A percentile compares a stretch with the other conserved stretches of the same genome.
Conservation (phyloP, 768 basidiomycete species). For the Amanita molliuscula region DNA sequence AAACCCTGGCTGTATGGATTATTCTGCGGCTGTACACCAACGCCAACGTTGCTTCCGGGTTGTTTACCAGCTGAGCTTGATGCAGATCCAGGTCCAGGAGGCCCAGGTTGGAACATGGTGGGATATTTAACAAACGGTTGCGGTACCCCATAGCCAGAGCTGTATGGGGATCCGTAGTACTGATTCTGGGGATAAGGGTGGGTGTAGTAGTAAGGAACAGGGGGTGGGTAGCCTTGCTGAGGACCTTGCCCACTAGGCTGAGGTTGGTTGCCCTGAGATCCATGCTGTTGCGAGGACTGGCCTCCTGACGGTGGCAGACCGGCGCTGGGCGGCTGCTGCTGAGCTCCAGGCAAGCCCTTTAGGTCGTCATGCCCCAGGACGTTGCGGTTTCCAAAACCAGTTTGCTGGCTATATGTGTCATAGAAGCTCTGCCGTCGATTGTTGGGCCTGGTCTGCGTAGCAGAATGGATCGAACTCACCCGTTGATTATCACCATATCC, state of each 20-base stretch:
- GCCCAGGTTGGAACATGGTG: slow-evolving; percentile 62
- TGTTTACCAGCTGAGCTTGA: slow-evolving; percentile 62
- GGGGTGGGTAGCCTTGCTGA: slow-evolving; percentile 58
- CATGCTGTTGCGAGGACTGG: slow-evolving; percentile 48
- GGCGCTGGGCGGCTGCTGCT: slow-evolving; percentile 36
- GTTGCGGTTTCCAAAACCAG: slow-evolving; percentile 53
- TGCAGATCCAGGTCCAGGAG: slow-evolving; percentile 56
- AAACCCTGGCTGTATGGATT: slow-evolving; percentile 56
- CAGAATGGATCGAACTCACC: slow-evolving; percentile 27
- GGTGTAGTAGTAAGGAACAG: slow-evolving; percentile 48
- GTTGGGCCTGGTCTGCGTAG: slow-evolving; percentile 4
- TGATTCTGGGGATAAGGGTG: slow-evolving; percentile 69
- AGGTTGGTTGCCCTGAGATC: slow-evolving; percentile 42
- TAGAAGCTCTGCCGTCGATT: slow-evolving; percentile 53
- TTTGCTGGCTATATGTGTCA: slow-evolving; percentile 58
- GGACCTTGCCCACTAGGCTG: slow-evolving; percentile 57
- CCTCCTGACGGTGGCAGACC: slow-evolving; percentile 42
- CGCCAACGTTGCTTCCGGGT: slow-evolving; percentile 43
- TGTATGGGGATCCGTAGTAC: slow-evolving; percentile 67
- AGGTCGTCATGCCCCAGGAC: slow-evolving; percentile 57
- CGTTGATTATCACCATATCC: slow-evolving; percentile 58
- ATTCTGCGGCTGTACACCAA: slow-evolving; percentile 32
- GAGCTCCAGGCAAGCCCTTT: slow-evolving; percentile 54
- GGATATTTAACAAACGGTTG: slow-evolving; percentile 74
- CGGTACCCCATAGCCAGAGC: slow-evolving; percentile 42